Percentiles rank a stretch among this genome's conserved stretches.
phyloP scores from a whole-genome alignment of 305 asterid species.

The Ajuga reptans region DNA sequence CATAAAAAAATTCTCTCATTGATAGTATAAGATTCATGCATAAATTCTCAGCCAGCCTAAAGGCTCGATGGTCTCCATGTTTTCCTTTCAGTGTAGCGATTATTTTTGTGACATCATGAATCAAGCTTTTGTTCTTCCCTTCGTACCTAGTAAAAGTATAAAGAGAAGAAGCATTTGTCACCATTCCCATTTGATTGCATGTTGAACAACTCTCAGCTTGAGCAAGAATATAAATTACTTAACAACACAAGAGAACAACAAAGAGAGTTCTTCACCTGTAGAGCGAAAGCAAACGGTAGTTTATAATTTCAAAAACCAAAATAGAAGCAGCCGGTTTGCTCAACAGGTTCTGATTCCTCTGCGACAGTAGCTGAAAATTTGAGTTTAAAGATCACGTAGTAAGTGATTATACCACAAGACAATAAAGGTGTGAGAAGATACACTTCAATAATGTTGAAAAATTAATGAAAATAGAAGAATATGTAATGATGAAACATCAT shows the following conservation, averaged over 20 bases:
- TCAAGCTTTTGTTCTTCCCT: conserved; percentile 85
- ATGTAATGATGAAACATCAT: conserved; percentile 8
- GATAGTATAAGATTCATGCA: conserved; percentile 91
- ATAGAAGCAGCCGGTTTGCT: conserved; percentile 75
- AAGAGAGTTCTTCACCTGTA: conserved; percentile 56
- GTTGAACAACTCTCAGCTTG: conserved; percentile 9
- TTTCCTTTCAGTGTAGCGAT: conserved; percentile 78
- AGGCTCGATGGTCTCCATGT: conserved; percentile 94
- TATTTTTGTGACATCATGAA: conserved; percentile 89
- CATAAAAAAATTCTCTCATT: conserved; percentile 78
- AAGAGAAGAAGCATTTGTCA: conserved; percentile 7
- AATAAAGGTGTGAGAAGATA: neutral
- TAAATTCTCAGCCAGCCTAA: conserved; percentile 88
- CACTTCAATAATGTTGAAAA: neutral
- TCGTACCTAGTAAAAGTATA: conserved; percentile 64
- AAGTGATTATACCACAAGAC: conserved; percentile 14
- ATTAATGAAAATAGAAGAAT: neutral
- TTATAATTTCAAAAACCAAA: conserved; percentile 85
- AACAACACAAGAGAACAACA: conserved; percentile 1
- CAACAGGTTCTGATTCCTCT: conserved; percentile 62
- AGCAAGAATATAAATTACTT: conserved; percentile 6
- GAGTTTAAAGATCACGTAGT: conserved; percentile 23
- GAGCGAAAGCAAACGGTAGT: conserved; percentile 87
- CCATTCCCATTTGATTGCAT: conserved; percentile 12
- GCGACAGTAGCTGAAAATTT: conserved; percentile 76